Evolutionary conservation across 805 yeast genomes (phyloP), one percentile per base, ranked within the genome.

Genomic region (Metschnikowia cubensis): DNA sequence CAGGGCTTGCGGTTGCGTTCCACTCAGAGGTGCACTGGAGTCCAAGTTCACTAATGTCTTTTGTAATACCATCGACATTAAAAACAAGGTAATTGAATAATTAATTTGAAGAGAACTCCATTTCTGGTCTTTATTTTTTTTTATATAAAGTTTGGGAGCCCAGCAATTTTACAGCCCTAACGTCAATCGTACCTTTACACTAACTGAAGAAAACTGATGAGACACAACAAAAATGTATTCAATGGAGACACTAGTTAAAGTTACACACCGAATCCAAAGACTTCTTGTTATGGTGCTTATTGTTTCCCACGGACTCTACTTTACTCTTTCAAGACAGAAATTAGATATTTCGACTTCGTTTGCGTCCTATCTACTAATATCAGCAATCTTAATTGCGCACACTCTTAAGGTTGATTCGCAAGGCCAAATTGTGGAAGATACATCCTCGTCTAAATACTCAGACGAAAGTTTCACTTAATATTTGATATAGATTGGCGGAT

Each of bases 1-100:
- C 31, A 33, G 34, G 13, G 45, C 45, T 42, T 42, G 45, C 45
- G 45, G 45, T n/a, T 25, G 34, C 42, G 42, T 39, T 21, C 21
- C 20, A 39, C 37, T 18, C 13, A 33, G 37, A n/a, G 45, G 45
- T 42, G 37, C 45, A 32, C 20, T 33, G 11, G 33, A 15, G 34
- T 39, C 20, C 31, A n/a, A 18, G 35, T 31, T 31, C 18, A 21
- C 34, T 8, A 8, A 20, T 25, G 10, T 25, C 29, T 25, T 25
- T 25, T 25, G 29, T 25, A 10, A 25, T 25, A 25, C 4, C 8
- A 25, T 25, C 11, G 29, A 15, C 17, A 35, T 35, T 35, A 3
- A 6, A 34, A 2, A 25, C 29, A 25, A 25, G 4, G 11, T 25
- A 8, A 3, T 25, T 25, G 29, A 25, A 3, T 10, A 25, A 2